A percentile compares a stretch with the other conserved stretches of the same genome.
Conservation (phyloP, 768 basidiomycete species). For the Lactarius quietus region DNA sequence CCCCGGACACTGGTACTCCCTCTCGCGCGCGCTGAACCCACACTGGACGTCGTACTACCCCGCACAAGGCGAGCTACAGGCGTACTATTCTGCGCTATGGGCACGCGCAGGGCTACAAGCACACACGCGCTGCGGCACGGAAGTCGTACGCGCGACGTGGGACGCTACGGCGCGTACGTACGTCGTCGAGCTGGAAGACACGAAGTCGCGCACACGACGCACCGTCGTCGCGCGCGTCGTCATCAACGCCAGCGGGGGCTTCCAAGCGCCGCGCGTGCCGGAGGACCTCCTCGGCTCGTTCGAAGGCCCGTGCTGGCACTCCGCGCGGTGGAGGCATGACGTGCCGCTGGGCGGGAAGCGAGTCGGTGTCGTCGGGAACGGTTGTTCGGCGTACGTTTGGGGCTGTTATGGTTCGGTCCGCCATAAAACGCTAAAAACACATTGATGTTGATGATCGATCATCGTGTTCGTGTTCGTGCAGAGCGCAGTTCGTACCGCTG, state of each 20-base stretch:
- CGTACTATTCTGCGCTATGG: slow-evolving; percentile 30
- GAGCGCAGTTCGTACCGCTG: slow-evolving; percentile 57
- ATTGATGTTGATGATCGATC: too few species aligned
- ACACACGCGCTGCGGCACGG: slow-evolving; percentile 30
- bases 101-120: slow-evolving; percentile 26
- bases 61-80: slow-evolving; percentile 31
- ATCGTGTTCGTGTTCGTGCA: too few species aligned
- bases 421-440: too few species aligned
- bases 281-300: slow-evolving; percentile 36
- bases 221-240: slow-evolving; percentile 29
- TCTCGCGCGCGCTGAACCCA: slow-evolving; percentile 31
- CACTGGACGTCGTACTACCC: slow-evolving; percentile 30
- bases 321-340: slow-evolving; percentile 53
- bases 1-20: slow-evolving; percentile 30
- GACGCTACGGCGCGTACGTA: slow-evolving; percentile 28
- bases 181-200: slow-evolving; percentile 29
- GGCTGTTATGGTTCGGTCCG: too few species aligned
- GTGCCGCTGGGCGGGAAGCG: slow-evolving; percentile 49
- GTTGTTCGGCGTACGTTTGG: slow-evolving; percentile 48
- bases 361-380: slow-evolving; percentile 62
- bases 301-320: slow-evolving; percentile 51
- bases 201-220: slow-evolving; percentile 5
- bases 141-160: slow-evolving; percentile 34
- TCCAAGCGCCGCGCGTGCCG: slow-evolving; percentile 30
- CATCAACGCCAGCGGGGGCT: slow-evolving; percentile 32